phyloP scores from a whole-genome alignment of 306 rosid genomes.

The Ziziphus jujuba region DNA sequence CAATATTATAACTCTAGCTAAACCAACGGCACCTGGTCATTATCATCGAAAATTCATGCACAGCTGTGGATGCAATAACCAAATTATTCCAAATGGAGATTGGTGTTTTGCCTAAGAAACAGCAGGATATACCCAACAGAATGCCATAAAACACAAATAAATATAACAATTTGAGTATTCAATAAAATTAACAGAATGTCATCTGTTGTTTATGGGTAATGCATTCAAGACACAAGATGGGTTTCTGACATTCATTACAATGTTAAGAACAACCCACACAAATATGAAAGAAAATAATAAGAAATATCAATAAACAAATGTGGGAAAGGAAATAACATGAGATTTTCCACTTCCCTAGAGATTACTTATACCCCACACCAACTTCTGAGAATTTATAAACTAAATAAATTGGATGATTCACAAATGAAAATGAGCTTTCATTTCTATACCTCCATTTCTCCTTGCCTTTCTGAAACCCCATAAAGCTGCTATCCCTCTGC shows the following conservation, averaged over 20 bases:
- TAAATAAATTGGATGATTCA: slow-evolving; percentile 45
- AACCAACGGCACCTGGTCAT: no score
- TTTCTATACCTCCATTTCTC: slow-evolving; percentile 25
- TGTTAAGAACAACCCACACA: slow-evolving; percentile 9
- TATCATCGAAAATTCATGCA: no score
- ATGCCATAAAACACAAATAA: no score
- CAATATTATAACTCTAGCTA: no score
- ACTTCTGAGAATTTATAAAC: slow-evolving; percentile 36
- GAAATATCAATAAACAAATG: slow-evolving; percentile 34
- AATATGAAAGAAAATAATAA: slow-evolving; percentile 22
- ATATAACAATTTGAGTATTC: not conserved
- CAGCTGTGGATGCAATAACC: no score
- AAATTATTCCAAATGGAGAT: no score
- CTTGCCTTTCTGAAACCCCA: slow-evolving; percentile 34
- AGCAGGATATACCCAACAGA: no score
- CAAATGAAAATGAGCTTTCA: slow-evolving; percentile 35
- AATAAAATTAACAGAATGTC: slow-evolving; percentile 8
- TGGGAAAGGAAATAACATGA: slow-evolving; percentile 10
- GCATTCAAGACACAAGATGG: not conserved
- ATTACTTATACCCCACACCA: slow-evolving; percentile 44
- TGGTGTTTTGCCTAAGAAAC: no score
- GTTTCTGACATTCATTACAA: slow-evolving; percentile 18
- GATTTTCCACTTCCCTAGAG: not conserved
- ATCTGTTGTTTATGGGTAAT: slow-evolving; percentile 1
- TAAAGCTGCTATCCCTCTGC: slow-evolving; percentile 26